These are phyloP conservation scores for Tulasnella sp. DNA, from an alignment of 768 basidiomycete genomes.

Conservation along the genomic window DNA sequence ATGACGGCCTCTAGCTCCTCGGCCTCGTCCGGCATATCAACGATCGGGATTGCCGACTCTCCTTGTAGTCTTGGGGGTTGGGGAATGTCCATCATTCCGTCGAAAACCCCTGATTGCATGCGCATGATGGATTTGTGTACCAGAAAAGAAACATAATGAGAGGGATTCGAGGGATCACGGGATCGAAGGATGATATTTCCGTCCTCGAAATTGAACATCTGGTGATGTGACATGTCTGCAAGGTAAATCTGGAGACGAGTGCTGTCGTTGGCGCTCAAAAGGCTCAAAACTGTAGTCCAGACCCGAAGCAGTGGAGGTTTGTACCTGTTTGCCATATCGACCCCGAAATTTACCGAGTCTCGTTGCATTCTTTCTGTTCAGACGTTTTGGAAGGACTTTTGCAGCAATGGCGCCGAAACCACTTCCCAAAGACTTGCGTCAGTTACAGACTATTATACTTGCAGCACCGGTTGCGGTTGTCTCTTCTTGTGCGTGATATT, in stretches of 20 bases:
- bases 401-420: neutral
- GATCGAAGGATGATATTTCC: neutral
- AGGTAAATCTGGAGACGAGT: neutral
- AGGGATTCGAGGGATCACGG: neutral
- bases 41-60: neutral
- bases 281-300: neutral
- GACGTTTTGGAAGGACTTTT: neutral
- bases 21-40: neutral
- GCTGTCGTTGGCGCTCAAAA: neutral
- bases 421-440: conserved; percentile 28
- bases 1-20: neutral
- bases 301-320: neutral
- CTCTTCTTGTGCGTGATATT: conserved; percentile 41
- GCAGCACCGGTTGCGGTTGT: conserved; percentile 54
- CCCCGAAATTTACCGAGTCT: neutral
- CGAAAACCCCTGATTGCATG: neutral
- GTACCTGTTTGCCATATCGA: neutral
- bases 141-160: neutral
- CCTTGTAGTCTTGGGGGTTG: neutral
- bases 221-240: neutral
- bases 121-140: neutral
- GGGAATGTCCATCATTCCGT: neutral
- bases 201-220: neutral
- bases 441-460: conserved; percentile 45
- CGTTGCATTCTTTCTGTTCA: neutral